Percentiles rank a stretch among this genome's conserved stretches.
Conservation (phyloP, 345 rosid species). For the Lenwebbia sp. region DNA sequence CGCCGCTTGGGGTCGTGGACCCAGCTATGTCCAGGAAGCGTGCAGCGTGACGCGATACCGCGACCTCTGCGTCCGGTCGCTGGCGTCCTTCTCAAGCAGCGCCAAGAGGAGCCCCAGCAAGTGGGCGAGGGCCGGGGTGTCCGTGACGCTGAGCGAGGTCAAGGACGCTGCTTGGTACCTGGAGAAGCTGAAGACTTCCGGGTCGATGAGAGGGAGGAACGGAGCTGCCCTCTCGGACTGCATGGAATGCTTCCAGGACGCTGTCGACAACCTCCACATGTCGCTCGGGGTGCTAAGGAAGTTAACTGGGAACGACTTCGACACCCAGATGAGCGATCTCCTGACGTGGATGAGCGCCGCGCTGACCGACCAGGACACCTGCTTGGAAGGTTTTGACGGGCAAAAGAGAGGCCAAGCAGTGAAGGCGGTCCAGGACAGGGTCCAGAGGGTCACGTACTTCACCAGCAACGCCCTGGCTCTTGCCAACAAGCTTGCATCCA, state of each 20-base stretch:
- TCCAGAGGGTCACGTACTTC: slow-evolving; percentile 29
- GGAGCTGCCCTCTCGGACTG: slow-evolving; percentile 57
- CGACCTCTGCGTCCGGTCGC: slow-evolving; percentile 44
- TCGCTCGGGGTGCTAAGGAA: slow-evolving; percentile 47
- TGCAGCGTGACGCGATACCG: slow-evolving; percentile 68
- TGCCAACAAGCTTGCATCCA: slow-evolving; percentile 54
- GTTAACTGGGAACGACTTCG: slow-evolving; percentile 34
- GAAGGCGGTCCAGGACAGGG: slow-evolving; percentile 19
- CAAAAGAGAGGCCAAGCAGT: slow-evolving; percentile 12
- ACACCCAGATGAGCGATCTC: slow-evolving; percentile 47
- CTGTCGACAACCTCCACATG: slow-evolving; percentile 50
- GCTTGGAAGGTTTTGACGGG: slow-evolving; percentile 65
- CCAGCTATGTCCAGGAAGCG: slow-evolving; percentile 46
- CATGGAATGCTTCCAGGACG: slow-evolving; percentile 39
- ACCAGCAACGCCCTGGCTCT: slow-evolving; percentile 84
- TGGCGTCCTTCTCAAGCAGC: slow-evolving; percentile 41
- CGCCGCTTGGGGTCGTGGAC: background rate
- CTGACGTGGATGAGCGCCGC: slow-evolving; percentile 65
- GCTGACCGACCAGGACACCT: slow-evolving; percentile 63
- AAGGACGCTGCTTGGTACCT: slow-evolving; percentile 25
- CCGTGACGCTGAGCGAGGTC: slow-evolving; percentile 53
- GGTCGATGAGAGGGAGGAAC: slow-evolving; percentile 20
- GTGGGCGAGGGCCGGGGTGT: slow-evolving; percentile 87
- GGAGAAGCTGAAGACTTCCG: slow-evolving; percentile 9
- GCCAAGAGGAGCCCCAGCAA: slow-evolving; percentile 57